Evolutionary conservation across 768 basidiomycete genomes (phyloP).

Genomic region (Calocera viscosa): DNA sequence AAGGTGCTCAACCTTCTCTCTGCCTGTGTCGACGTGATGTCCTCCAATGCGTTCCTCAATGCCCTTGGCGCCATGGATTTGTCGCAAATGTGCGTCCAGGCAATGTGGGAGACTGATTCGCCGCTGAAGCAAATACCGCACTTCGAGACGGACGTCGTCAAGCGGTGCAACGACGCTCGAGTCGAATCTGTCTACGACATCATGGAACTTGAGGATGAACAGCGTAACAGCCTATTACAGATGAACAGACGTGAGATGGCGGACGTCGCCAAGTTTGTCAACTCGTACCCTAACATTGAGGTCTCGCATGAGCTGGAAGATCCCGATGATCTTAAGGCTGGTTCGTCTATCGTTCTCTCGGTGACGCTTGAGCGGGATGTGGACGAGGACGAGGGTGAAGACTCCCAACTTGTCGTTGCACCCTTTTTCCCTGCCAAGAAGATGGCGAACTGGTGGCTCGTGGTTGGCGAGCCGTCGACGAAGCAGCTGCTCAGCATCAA

Average conservation of each 20-base stretch:
- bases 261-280: conserved; percentile 89
- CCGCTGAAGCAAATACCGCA: conserved; percentile 93
- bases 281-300: conserved; percentile 94
- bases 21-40: conserved; percentile 97
- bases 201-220: conserved; percentile 95
- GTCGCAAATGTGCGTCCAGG: conserved; percentile 97
- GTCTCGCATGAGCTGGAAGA: conserved; percentile 70
- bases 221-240: conserved; percentile 64
- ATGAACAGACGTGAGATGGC: conserved; percentile 83
- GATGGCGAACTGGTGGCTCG: conserved; percentile 95
- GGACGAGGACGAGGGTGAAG: conserved; percentile 41
- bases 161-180: conserved; percentile 67
- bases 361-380: conserved; percentile 70
- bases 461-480: conserved; percentile 73
- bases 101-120: conserved; percentile 94
- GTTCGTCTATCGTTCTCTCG: conserved; percentile 67
- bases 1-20: conserved; percentile 85
- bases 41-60: conserved; percentile 87
- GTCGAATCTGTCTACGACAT: conserved; percentile 91
- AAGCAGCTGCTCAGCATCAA: conserved; percentile 75
- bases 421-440: conserved; percentile 86
- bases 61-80: conserved; percentile 95
- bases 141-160: conserved; percentile 79
- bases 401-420: conserved; percentile 77
- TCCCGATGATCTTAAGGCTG: conserved; percentile 75